Conservation (phyloP, 768 basidiomycete genomes). For the Termitomyces heimii region DNA sequence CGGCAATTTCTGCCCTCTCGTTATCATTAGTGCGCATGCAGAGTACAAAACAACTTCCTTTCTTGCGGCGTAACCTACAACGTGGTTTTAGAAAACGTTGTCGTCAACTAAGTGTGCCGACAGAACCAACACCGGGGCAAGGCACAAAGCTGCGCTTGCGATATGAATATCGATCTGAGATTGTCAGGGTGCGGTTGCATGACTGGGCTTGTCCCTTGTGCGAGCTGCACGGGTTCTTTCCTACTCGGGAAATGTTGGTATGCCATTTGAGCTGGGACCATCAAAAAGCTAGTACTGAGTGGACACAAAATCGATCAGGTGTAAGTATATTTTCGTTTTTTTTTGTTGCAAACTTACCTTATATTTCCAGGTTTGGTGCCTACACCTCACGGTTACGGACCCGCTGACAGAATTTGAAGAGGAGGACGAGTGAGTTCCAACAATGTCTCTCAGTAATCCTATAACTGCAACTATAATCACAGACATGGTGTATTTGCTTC, state of each 20-base stretch:
- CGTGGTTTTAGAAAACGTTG: constrained; percentile 44
- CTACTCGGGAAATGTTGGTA: constrained; percentile 34
- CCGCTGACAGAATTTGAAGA: background rate
- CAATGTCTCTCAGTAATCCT: background rate
- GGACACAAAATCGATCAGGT: constrained; percentile 23
- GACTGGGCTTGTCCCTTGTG: constrained; percentile 54
- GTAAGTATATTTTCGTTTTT: constrained; percentile 8
- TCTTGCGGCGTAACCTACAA: constrained; percentile 47
- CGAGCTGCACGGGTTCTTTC: constrained; percentile 35
- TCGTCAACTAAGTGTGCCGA: constrained; percentile 26
- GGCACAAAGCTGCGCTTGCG: constrained; percentile 4
- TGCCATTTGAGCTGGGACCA: constrained; percentile 51
- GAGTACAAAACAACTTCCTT: constrained; percentile 40
- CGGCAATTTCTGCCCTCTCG: constrained; percentile 26
- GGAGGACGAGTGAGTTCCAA: background rate
- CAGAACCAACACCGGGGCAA: constrained; percentile 13
- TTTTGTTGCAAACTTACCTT: background rate
- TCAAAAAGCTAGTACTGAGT: constrained; percentile 26
- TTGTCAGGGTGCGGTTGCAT: constrained; percentile 21
- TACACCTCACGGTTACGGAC: constrained; percentile 3
- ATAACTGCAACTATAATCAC: background rate
- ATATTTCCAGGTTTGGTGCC: constrained; percentile 5
- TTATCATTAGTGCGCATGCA: constrained; percentile 30
- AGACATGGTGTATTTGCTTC: background rate
- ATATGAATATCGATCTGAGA: constrained; percentile 17